Percentiles rank a stretch among this genome's conserved stretches.
These are phyloP conservation scores for Flagelloscypha sp. DNA, from an alignment of 768 basidiomycete genomes.

Conservation along the genomic window DNA sequence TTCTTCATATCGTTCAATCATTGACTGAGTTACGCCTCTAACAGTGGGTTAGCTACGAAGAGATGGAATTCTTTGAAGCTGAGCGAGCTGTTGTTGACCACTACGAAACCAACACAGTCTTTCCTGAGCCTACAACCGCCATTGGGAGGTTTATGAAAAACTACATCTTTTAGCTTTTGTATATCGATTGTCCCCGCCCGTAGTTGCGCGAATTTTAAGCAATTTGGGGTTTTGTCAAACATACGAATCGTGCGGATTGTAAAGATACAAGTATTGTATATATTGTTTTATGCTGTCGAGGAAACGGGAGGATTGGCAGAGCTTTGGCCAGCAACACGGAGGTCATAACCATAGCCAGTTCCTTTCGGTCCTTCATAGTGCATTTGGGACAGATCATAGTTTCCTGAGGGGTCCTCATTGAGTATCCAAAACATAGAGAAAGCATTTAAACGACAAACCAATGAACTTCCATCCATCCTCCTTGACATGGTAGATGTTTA, in stretches of 20 bases:
- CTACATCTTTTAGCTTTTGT: no score
- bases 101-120: slow-evolving; percentile 34
- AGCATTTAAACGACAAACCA: slow-evolving; percentile 41
- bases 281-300: slow-evolving; percentile 15
- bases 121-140: no score
- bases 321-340: slow-evolving; percentile 52
- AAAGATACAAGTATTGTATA: slow-evolving; percentile 10
- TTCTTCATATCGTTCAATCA: neutral
- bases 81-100: slow-evolving; percentile 35
- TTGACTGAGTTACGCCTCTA: neutral
- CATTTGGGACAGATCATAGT: slow-evolving; percentile 84
- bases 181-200: no score
- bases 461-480: slow-evolving; percentile 96
- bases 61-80: slow-evolving; percentile 36
- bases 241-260: neutral
- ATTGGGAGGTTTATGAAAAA: no score
- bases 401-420: slow-evolving; percentile 43
- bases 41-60: slow-evolving; percentile 32
- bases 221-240: no score
- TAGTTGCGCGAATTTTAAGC: no score
- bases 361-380: slow-evolving; percentile 81
- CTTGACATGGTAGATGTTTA: slow-evolving; percentile 93
- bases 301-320: slow-evolving; percentile 42
- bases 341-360: slow-evolving; percentile 75
- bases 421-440: neutral